Evolutionary conservation across 2,329 filamentous ascomycete genomes (phyloP).

Genomic region (Neonectria faginata): DNA sequence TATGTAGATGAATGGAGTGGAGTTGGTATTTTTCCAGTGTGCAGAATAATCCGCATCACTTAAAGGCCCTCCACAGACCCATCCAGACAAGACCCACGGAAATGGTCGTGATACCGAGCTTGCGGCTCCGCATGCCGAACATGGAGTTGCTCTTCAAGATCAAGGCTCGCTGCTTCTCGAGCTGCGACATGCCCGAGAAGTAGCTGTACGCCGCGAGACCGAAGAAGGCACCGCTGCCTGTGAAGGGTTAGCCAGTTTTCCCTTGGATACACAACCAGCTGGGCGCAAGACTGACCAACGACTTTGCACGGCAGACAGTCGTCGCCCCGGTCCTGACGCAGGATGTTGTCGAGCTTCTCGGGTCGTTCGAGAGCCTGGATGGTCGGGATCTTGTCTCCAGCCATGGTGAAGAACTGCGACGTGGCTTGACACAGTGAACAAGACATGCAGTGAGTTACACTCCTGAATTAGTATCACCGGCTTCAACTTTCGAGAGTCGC

Average conservation of each 20-base stretch:
- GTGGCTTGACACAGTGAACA: background rate
- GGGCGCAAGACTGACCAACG: slow-evolving; percentile 66
- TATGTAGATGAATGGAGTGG: slow-evolving; percentile 23
- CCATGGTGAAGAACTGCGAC: slow-evolving; percentile 42
- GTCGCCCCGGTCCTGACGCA: slow-evolving; percentile 67
- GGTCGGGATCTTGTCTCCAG: slow-evolving; percentile 59
- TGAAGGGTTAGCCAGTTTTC: slow-evolving; percentile 28
- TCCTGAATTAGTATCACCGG: slow-evolving; percentile 32
- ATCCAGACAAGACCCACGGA: slow-evolving; percentile 76
- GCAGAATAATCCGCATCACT: slow-evolving; percentile 39
- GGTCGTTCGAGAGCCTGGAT: slow-evolving; percentile 68
- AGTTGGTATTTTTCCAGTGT: slow-evolving; percentile 20
- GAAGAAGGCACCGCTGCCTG: slow-evolving; percentile 80
- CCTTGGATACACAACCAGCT: background rate
- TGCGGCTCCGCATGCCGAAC: slow-evolving; percentile 79
- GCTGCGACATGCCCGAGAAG: slow-evolving; percentile 77
- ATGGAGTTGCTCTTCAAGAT: slow-evolving; percentile 77
- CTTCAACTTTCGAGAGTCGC: slow-evolving; percentile 29
- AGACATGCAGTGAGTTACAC: slow-evolving; percentile 5
- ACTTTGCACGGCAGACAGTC: slow-evolving; percentile 80
- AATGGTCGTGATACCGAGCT: slow-evolving; percentile 74
- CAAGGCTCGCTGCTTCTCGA: slow-evolving; percentile 72
- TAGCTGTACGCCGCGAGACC: slow-evolving; percentile 84
- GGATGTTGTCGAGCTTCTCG: slow-evolving; percentile 69
- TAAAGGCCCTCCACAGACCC: slow-evolving; percentile 76